Base-by-base conservation (phyloP, 805 yeast genomes). In the Yarrowia hollandica region DNA sequence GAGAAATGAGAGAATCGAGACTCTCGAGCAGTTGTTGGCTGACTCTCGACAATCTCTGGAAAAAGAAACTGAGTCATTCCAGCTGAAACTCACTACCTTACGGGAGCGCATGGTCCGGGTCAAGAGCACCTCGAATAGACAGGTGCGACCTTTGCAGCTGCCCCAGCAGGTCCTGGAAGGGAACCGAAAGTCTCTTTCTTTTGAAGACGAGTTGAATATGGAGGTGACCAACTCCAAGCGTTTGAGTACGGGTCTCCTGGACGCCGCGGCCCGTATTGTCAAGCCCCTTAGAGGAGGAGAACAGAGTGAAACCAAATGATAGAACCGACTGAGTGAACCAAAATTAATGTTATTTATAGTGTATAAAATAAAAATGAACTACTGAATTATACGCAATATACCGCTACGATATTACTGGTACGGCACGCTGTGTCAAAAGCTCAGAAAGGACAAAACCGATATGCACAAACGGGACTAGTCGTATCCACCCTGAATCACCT, bases 1-100 rank as follows among this genome's bases (percentile, higher is more conserved):
- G 15, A 77, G 89, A 59, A 81, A 80, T 61, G 76, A 75, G 56
- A 76, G 86, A 50, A 85, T 86, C 50, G 74, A 75, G 57, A 76
- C 79, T 26, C 72, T 86, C 48, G 85, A 84, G 62, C 61, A 28
- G 23, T 18, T 55, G 19, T 11, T 55, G 30, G 55, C 55, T 0
- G 55, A 48, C 22, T 48, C 55, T 7, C 10, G 55, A 3, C 55
- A 48, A 16, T 33, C 39, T 2, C 30, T 48, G 12, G 55, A 48
- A 22, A 48, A 48, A 7, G 55, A 48, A 15, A 48, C 55, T 8
- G 55, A 48, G 30, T 48, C 55, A 15, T 48, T 48, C 39, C 55
- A 48, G 39, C 39, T 26, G 11, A 48, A 48, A 21, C 30, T 48
- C 8, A 48, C 55, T 3, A 48, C 39, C 2, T 12, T 48, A 6